Evolutionary conservation across 2,329 filamentous ascomycete species (phyloP), one percentile per base, ranked within the genome.

Genomic region (Orbilia ellipsospora): DNA sequence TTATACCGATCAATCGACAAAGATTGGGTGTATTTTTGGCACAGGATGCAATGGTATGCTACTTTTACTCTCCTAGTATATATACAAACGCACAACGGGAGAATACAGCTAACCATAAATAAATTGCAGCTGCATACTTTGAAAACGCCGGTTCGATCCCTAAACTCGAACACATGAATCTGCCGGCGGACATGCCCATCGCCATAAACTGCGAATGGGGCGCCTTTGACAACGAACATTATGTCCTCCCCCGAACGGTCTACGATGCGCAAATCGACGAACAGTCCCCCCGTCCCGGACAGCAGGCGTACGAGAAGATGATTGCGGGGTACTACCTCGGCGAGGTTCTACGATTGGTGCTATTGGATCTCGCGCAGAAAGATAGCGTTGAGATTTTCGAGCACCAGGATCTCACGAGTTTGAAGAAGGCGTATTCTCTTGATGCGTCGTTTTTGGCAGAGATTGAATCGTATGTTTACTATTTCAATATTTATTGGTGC

Each of bases 201-300:
- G 93, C 93, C 62, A 97, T 98, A 85, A 97, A 97, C 86, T 97
- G 94, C 85, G 94, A 98, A 83, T 97, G 94, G 88, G 94, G 94
- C 78, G 94, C 94, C 40, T 97, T 98, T 81, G 94, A 97, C 83
- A 97, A 97, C 82, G 92, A 96, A 83, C 91, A 94, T 84, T 87
- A 90, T 80, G 90, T 97, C 65, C 89, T 97, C 12, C 94, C 94
- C 12, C 88, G 89, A 65, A 97, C 94, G 26, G 88, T 88, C 70
- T 97, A 95, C 83, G 94, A 98, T 82, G 85, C 92, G 75, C 89
- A 90, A 79, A 92, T 98, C 80, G 94, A 98, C 85, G 90, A 92
- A 79, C 91, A 95, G 80, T 97, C 94, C 18, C 94, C 94, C 42
- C 91, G 94, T 26, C 94, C 94, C 2, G 94, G 93, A 60, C 93